Evolutionary conservation across 2,329 filamentous ascomycete species (phyloP).

Genomic region (Apiospora saccharicola): DNA sequence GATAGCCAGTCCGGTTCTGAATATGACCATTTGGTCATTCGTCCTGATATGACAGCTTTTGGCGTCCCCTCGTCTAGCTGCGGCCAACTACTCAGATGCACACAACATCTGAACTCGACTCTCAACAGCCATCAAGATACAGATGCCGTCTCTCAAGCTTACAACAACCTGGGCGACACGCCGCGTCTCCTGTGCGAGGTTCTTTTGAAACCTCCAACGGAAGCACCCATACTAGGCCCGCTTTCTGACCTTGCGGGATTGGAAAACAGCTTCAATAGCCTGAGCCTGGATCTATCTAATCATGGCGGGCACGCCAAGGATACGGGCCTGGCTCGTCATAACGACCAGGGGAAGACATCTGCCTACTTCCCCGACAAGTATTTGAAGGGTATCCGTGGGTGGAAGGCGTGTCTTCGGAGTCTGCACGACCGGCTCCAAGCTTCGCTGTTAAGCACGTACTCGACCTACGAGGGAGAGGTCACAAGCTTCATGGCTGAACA

Average conservation of each 20-base stretch:
- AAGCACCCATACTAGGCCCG: not conserved
- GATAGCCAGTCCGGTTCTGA: not conserved
- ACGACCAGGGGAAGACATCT: conserved; percentile 32
- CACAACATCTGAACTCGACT: conserved; percentile 22
- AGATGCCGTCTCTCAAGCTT: conserved; percentile 54
- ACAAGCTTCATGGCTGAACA: conserved; percentile 51
- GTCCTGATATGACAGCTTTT: conserved; percentile 7
- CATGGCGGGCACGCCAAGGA: not conserved
- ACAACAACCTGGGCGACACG: conserved; percentile 49
- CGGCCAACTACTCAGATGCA: not conserved
- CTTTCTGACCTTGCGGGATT: not conserved
- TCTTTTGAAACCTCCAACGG: conserved; percentile 40
- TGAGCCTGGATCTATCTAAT: conserved; percentile 26
- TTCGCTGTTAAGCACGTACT: conserved; percentile 55
- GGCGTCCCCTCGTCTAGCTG: not conserved
- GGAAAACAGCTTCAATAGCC: conserved; percentile 14
- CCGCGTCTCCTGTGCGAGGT: conserved; percentile 50
- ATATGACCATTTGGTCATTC: not conserved
- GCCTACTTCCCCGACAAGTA: conserved; percentile 40
- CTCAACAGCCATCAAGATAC: conserved; percentile 38
- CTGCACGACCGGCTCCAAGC: conserved; percentile 50
- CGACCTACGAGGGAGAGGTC: conserved; percentile 52
- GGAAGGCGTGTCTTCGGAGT: conserved; percentile 51
- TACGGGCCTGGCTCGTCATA: not conserved
- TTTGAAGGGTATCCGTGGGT: conserved; percentile 52